Percentiles rank a stretch among this genome's conserved stretches.
phyloP scores from a whole-genome alignment of 371 early-diverging fungal genomes.

The Dinochytrium kinnereticum region DNA sequence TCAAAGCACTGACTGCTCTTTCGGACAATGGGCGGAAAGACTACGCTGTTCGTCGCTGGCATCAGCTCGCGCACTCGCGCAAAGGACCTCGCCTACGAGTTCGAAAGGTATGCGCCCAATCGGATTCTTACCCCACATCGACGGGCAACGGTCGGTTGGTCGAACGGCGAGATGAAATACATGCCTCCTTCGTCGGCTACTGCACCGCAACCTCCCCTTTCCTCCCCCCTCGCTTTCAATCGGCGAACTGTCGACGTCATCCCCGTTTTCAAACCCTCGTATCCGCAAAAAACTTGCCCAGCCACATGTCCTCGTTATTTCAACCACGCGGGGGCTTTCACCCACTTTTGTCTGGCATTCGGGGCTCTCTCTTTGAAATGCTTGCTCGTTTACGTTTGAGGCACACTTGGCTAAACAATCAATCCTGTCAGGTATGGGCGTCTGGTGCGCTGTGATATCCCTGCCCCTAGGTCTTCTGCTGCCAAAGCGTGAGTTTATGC shows the following conservation, averaged over 20 bases:
- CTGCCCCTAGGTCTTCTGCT: constrained; percentile 69
- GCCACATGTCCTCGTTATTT: too few species aligned
- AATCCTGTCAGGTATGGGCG: constrained; percentile 70
- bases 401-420: background rate
- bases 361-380: background rate
- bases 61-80: constrained; percentile 73
- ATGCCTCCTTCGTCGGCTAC: too few species aligned
- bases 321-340: too few species aligned
- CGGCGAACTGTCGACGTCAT: too few species aligned
- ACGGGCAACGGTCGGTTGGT: too few species aligned
- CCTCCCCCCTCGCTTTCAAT: background rate
- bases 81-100: constrained; percentile 81
- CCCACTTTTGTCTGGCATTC: too few species aligned
- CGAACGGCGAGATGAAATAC: too few species aligned
- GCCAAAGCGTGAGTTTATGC: constrained; percentile 61
- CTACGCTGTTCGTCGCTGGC: constrained; percentile 77
- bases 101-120: constrained; percentile 79
- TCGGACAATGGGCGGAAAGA: constrained; percentile 14
- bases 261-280: background rate
- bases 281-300: too few species aligned
- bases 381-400: too few species aligned
- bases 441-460: constrained; percentile 83
- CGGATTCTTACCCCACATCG: too few species aligned
- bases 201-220: background rate
- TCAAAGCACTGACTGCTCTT: too few species aligned